Conservation (phyloP, 805 yeast genomes). For the Wickerhamomyces xylosicus region DNA sequence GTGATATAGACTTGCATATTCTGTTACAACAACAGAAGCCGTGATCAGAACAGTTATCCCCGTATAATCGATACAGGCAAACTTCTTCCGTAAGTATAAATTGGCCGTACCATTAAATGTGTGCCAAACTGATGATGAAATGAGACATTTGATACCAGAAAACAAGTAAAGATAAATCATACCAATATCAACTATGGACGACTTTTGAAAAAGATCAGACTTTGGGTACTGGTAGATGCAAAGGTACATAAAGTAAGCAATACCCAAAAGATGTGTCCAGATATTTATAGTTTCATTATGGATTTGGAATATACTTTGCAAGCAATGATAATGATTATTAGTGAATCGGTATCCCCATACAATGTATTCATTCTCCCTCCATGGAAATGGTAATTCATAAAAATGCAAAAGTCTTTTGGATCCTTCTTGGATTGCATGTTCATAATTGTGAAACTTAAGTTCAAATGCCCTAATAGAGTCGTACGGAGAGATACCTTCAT, state of each 20-base stretch:
- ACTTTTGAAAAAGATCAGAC: constrained; percentile 36
- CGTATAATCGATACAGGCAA: constrained; percentile 91
- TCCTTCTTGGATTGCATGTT: constrained; percentile 34
- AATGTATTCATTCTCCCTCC: constrained; percentile 89
- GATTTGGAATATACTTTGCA: constrained; percentile 44
- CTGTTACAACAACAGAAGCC: constrained; percentile 79
- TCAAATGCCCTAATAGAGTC: constrained; percentile 16
- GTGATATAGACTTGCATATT: constrained; percentile 65
- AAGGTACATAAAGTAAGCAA: constrained; percentile 44
- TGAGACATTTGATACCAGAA: constrained; percentile 68
- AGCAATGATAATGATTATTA: constrained; percentile 46
- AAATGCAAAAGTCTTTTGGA: constrained; percentile 48
- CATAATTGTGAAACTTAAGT: constrained; percentile 35
- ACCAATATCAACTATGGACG: constrained; percentile 30
- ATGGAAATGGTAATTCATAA: constrained; percentile 81
- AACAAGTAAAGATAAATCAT: constrained; percentile 54
- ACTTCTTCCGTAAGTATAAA: constrained; percentile 49
- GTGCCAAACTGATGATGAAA: constrained; percentile 84
- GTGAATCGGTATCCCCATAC: constrained; percentile 80
- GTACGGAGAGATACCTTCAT: constrained; percentile 9
- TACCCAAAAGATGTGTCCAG: constrained; percentile 84
- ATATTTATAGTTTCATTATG: constrained; percentile 91
- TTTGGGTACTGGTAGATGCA: constrained; percentile 54
- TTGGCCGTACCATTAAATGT: constrained; percentile 75
- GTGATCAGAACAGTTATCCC: constrained; percentile 89